Percentiles rank a stretch among this genome's conserved stretches.
Conservation (phyloP, 352 stramenopile species). For the Phytophthora fragariaefolia region DNA sequence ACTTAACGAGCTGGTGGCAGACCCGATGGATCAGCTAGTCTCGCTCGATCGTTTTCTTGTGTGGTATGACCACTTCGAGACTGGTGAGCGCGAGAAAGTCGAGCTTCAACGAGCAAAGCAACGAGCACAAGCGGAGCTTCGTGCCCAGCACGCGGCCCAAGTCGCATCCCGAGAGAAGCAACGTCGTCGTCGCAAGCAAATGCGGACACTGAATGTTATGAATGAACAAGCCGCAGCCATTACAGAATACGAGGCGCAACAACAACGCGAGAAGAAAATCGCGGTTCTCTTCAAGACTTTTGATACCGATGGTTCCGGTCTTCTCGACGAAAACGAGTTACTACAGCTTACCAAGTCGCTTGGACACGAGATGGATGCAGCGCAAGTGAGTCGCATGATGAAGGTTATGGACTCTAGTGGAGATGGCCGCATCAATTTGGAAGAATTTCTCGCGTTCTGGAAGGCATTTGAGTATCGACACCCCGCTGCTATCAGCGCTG, state of each 20-base stretch:
- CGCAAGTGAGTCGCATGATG: conserved; percentile 63
- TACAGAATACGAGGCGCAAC: conserved; percentile 39
- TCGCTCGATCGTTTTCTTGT: conserved; percentile 52
- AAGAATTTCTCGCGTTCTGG: conserved; percentile 79
- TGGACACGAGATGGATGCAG: conserved; percentile 51
- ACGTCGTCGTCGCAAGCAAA: conserved; percentile 45
- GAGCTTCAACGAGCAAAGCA: conserved; percentile 53
- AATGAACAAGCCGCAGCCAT: conserved; percentile 47
- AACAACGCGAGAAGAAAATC: conserved; percentile 40
- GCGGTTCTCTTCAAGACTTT: conserved; percentile 63
- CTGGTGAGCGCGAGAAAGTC: conserved; percentile 50
- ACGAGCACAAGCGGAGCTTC: conserved; percentile 48
- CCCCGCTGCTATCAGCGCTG: conserved; percentile 17
- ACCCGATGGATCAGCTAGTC: conserved; percentile 50
- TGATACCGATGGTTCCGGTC: conserved; percentile 60
- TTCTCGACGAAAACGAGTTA: conserved; percentile 62
- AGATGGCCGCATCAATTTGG: conserved; percentile 59
- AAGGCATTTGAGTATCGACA: conserved; percentile 54
- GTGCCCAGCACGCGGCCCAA: conserved; percentile 43
- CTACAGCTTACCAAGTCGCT: conserved; percentile 52
- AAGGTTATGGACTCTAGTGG: conserved; percentile 66
- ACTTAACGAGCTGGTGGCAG: conserved; percentile 49
- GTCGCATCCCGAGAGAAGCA: conserved; percentile 40
- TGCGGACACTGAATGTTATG: conserved; percentile 39
- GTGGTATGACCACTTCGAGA: conserved; percentile 66